Evolutionary conservation across 352 stramenopile species (phyloP), one percentile per base, ranked within the genome.

Genomic region (Pythium aquatile): DNA sequence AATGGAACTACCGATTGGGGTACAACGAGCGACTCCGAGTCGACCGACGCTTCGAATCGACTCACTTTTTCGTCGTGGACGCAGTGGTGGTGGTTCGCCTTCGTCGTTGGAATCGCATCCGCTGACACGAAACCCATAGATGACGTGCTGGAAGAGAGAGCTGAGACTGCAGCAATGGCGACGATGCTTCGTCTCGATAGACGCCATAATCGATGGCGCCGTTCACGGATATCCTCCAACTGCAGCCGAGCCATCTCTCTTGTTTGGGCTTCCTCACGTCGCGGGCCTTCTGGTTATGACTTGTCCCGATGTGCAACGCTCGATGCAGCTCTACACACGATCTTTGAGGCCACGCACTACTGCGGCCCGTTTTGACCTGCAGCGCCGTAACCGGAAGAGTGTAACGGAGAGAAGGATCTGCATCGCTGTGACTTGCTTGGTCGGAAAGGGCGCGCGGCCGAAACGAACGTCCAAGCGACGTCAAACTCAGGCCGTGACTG

Each of bases 11-110:
- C 55, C 5, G 66, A 24, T 46, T 91, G 82, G 0, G 69, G 69
- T 24, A 49, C 65, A 5, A 69, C 44, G 3, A 91, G 53, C 0
- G 74, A 86, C 9, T 61, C 59, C 10, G 46, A 26, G 30, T 92
- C 72, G 35, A 88, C 68, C 0, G 71, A 77, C 7, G 64, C 65
- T 5, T 77, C 73, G 26, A 93, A 91, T 17, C 66, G 71, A 8
- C 76, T 70, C 0, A 71, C n/a, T 63, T 89, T 83, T 29, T 76
- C 76, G n/a, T 93, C 84, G 53, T 93, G 84, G 11, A 88, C 78
- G 58, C 84, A 93, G 57, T 84, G 69, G 59, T 93, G 81, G 55
- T 87, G 80, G 20, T 71, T 61, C 7, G 33, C 29, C 32, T 58
- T 62, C 28, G 33, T 61, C 44, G 44, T 51, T 3, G 44, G 20